Base-by-base conservation (phyloP, 2,329 filamentous ascomycete species). In the Aspergillus fijiensis region DNA sequence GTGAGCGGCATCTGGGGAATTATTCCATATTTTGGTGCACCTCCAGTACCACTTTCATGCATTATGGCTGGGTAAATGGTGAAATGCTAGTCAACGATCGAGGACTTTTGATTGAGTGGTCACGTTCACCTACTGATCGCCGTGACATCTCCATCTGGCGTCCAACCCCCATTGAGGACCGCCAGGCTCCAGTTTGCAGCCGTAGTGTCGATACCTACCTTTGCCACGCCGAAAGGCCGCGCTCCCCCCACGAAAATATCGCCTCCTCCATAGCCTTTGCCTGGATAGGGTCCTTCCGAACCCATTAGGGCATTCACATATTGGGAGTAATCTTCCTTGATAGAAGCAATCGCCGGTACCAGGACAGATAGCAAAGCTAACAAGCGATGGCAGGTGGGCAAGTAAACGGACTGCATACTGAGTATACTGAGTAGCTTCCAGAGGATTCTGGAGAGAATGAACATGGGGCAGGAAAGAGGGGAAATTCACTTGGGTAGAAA, bases 21-120 rank as follows among this genome's bases (percentile, higher is more conserved):
- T 21, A 73, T 59, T 5, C 72, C 73, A 68, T 82, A 81, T 55
- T 75, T 76, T 1, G 71, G 72, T 21, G 74, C 70, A 55, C 76
- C 78, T 55, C 80, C 80, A 47, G 80, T 82, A 3, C 81, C 81
- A 55, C 72, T 77, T 63, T 82, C 80, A 65, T 83, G 81, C 78
- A 82, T 78, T 31, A 78, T 70, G 50, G 49, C 68, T 69, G 50
- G 27, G 49, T 29, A 25, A 29, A 29, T 19, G 35, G 27, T 2
- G 42, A 16, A 47, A 19, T 7, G 21, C 16, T 21, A 3, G 19
- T 33, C 5, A 21, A 49, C 31, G 6, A 19, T 10, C 10, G 31
- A 19, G 9, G 42, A 16, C 4, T 19, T n/a, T 23, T 23, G 6
- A 5, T 23, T n/a, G 5, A 29, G 27, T 12, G 39, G 21, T 5